Evolutionary conservation across 1,284 basidiomycete species (phyloP).

Genomic region (Albatrellus sp.): DNA sequence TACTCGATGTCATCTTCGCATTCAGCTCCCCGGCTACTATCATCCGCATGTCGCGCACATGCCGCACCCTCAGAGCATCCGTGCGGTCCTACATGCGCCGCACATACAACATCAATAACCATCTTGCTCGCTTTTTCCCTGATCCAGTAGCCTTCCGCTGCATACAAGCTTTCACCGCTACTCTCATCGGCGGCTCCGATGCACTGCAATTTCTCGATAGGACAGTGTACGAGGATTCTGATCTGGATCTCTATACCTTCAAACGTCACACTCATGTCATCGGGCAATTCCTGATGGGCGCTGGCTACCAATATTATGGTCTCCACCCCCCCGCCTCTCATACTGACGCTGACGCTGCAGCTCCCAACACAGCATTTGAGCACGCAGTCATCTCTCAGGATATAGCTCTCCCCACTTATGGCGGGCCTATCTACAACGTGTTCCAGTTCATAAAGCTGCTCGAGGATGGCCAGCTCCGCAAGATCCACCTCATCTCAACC

Average conservation of each 20-base stretch:
- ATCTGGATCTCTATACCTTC: slow-evolving; percentile 7
- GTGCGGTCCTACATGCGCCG: slow-evolving; percentile 12
- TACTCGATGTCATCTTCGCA: slow-evolving; percentile 15
- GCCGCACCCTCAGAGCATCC: slow-evolving; percentile 10
- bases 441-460: not conserved
- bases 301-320: slow-evolving; percentile 12
- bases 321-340: too few species aligned
- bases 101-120: slow-evolving; percentile 13
- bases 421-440: not conserved
- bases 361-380: not conserved
- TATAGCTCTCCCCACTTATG: not conserved
- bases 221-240: slow-evolving; percentile 2
- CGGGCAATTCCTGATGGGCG: slow-evolving; percentile 7
- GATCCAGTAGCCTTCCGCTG: slow-evolving; percentile 17
- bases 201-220: slow-evolving; percentile 4
- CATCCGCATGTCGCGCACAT: slow-evolving; percentile 13
- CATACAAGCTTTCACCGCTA: slow-evolving; percentile 18
- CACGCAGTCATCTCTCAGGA: not conserved
- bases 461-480: not conserved
- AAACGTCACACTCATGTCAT: slow-evolving; percentile 11
- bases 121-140: slow-evolving; percentile 18
- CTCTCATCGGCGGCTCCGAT: not conserved
- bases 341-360: not conserved
- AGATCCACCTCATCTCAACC: not conserved
- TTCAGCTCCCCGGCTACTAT: slow-evolving; percentile 12